Conservation (phyloP, 352 stramenopile genomes). For the Phytophthora uliginosa region DNA sequence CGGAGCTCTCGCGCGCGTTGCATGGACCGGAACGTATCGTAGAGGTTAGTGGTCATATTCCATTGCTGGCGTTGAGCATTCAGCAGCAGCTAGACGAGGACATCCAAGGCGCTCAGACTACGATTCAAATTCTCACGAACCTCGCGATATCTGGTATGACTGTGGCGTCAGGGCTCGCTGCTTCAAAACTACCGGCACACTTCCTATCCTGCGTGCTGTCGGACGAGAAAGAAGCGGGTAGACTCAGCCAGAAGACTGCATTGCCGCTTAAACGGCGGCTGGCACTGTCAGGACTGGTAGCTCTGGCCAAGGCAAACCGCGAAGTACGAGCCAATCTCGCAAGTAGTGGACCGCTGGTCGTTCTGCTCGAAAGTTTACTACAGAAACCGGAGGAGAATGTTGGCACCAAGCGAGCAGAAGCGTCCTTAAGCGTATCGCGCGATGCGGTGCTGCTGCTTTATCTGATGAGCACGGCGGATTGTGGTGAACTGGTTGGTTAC, state of each 20-base stretch:
- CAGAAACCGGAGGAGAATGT: background rate
- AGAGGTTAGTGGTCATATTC: constrained; percentile 44
- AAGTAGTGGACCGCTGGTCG: constrained; percentile 36
- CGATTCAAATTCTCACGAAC: constrained; percentile 63
- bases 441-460: constrained; percentile 43
- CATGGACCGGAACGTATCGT: constrained; percentile 51
- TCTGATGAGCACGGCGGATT: constrained; percentile 31
- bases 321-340: constrained; percentile 42
- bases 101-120: constrained; percentile 34
- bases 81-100: constrained; percentile 37
- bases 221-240: constrained; percentile 1
- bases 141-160: constrained; percentile 37
- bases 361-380: constrained; percentile 42
- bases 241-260: constrained; percentile 7
- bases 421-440: constrained; percentile 5
- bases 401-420: background rate
- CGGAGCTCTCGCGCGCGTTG: constrained; percentile 46
- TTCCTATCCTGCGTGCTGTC: constrained; percentile 53
- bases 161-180: constrained; percentile 38
- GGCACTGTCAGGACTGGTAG: constrained; percentile 45
- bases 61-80: constrained; percentile 54
- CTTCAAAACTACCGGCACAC: constrained; percentile 59
- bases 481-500: constrained; percentile 17
- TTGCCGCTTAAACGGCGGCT: constrained; percentile 26
- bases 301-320: constrained; percentile 48